Percentiles rank a stretch among this genome's conserved stretches.
Evolutionary conservation across 2,329 filamentous ascomycete species (phyloP).

Genomic region (Pyrenophora tritici-repentis): DNA sequence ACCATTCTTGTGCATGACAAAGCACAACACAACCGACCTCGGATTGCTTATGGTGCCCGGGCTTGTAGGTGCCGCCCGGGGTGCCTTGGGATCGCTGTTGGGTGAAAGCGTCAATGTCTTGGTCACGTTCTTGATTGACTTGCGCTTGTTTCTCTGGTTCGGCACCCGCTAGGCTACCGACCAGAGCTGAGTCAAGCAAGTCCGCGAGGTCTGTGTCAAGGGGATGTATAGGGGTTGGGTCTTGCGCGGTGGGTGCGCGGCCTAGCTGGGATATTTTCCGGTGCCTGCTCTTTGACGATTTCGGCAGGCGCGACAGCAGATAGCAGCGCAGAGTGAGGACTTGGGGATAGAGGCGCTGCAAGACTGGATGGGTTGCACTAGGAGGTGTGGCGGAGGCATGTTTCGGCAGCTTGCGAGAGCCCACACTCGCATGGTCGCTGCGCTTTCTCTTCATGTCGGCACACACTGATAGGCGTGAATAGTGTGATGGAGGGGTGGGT

Average conservation of each 20-base stretch:
- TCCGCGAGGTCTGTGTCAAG: slow-evolving; percentile 51
- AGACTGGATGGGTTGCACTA: slow-evolving; percentile 62
- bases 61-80: slow-evolving; percentile 34
- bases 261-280: slow-evolving; percentile 52
- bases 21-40: slow-evolving; percentile 47
- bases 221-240: slow-evolving; percentile 47
- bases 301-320: slow-evolving; percentile 68
- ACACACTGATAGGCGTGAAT: neutral
- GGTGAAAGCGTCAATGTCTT: slow-evolving; percentile 52
- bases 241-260: slow-evolving; percentile 10
- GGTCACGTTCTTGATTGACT: slow-evolving; percentile 40
- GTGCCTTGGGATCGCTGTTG: slow-evolving; percentile 49
- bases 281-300: slow-evolving; percentile 63
- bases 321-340: slow-evolving; percentile 73
- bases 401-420: slow-evolving; percentile 32
- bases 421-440: slow-evolving; percentile 22
- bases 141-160: slow-evolving; percentile 55
- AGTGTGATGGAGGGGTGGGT: neutral
- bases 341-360: slow-evolving; percentile 69
- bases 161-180: slow-evolving; percentile 58
- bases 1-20: neutral
- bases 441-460: slow-evolving; percentile 35
- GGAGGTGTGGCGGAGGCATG: slow-evolving; percentile 34
- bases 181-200: slow-evolving; percentile 71
- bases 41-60: slow-evolving; percentile 46